Evolutionary conservation across 768 basidiomycete species (phyloP), one percentile per base, ranked within the genome.

Genomic region (Flagelloscypha sp.): DNA sequence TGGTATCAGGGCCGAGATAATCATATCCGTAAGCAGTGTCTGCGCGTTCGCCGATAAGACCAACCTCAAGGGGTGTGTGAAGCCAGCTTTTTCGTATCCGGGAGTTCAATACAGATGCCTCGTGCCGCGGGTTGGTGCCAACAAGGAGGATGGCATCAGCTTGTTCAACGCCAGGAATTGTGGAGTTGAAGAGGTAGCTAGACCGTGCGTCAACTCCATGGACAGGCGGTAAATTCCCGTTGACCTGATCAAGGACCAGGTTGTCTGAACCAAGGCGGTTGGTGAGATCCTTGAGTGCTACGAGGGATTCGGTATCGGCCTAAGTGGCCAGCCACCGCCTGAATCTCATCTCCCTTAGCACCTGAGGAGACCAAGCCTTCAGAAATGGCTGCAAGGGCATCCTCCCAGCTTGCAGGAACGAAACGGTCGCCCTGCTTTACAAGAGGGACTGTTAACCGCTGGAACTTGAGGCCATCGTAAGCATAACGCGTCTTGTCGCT

Each of bases 401-500:
- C 80, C 47, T 93, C 85, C 95, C 95, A 99, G 1, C 84, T 70
- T 0, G 87, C 79, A 23, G 84, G 63, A 19, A 92, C 81, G 56
- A 98, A 98, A 11, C 92, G 79, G 55, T 93, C 88, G n/a, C 86
- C 93, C 37, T 79, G 68, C 56, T 92, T 85, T 44, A 97, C 63
- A 27, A 98, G 72, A 2, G 95, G 95, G 0, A 81, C 82, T 3
- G 93, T 97, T 49, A 99, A 66, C 15, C 94, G 84, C 58, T 99
- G 95, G 71, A 89, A 94, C 51, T 78, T 79, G 21, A 99, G 73
- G 7, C 95, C 95, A 50, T 99, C 95, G 57, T 92, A 85, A 1
- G 94, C 86, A 57, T 90, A 92, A 38, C 95, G 85, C 2, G 94
- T 92, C 73, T 99, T 99, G 72, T 99, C 95, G 58, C 75, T 90